Evolutionary conservation across 2,329 filamentous ascomycete genomes (phyloP), one percentile per base, ranked within the genome.

Genomic region (Monosporascus sp.): DNA sequence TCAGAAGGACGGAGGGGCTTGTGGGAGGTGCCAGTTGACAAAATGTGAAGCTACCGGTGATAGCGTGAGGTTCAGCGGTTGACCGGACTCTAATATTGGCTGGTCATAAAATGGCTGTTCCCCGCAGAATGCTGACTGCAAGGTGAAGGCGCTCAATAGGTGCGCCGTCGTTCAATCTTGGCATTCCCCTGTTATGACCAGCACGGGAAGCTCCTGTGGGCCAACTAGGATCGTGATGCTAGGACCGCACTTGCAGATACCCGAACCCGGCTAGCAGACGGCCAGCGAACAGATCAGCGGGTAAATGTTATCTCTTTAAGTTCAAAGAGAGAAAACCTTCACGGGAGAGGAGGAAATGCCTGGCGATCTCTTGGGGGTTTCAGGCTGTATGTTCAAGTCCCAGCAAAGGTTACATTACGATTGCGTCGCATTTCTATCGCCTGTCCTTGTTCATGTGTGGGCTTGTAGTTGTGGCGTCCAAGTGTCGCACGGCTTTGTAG

Each of bases 41-140:
- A 53, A 50, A 47, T 44, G 46, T 51, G 51, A 52, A 20, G 51
- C 37, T 22, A 46, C 44, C 24, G 43, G 51, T 31, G 47, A 54
- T 56, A 50, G 57, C 52, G 22, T 51, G 52, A 57, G 62, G 58
- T 54, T 60, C 65, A 66, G 67, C 66, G 66, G 65, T 55, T 66
- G 77, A 71, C 67, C 65, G 70, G 64, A 68, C 68, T 69, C 72
- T 73, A 71, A 80, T 80, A 82, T 81, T 82, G 79, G 78, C 72
- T 74, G 74, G 66, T 54, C 62, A 55, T 55, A 62, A 70, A 71
- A 65, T 65, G 66, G 65, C 63, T 62, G 64, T 67, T 68, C 70
- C 68, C 70, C 68, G 68, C 67, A 69, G 64, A 55, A 63, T 70
- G 68, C 66, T 71, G 68, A 70, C 69, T 64, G 59, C 60, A 65